Base-by-base conservation (phyloP, 2,329 filamentous ascomycete genomes). In the Apiospora marii region DNA sequence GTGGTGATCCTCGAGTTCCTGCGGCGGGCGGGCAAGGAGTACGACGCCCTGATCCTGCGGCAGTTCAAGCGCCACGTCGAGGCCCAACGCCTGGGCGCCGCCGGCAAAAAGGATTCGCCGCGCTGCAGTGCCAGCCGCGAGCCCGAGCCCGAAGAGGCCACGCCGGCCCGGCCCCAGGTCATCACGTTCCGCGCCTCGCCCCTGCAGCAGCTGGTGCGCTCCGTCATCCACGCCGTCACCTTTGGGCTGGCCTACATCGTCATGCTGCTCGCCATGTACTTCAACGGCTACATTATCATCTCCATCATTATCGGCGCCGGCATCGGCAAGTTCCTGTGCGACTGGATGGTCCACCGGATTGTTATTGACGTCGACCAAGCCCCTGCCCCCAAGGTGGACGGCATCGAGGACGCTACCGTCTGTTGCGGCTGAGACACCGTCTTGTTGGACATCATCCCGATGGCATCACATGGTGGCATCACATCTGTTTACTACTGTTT, bases 241-340 rank as follows among this genome's bases (percentile, higher is more conserved):
- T 85, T 86, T 70, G 84, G 83, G 19, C 70, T 85, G 48, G 84
- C 84, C 1, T 86, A 85, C 70, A 80, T 85, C 19, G 74, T 86
- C 71, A 86, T 85, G 84, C 73, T 86, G 74, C 77, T 85, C 64
- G 84, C 83, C 69, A 86, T 86, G 84, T 83, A 82, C 58, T 86
- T 84, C 73, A 86, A 86, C 58, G 84, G 84, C 41, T 85, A 84
- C 72, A 80, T 85, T 71, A 84, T 86, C 72, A 82, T 85, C 71
- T 82, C 80, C 69, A 85, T 85, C 68, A 78, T 85, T 41, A 77
- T 88, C 58, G 87, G 87, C 4, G 85, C 85, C 13, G 84, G 85
- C 10, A 74, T 88, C 64, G 87, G 87, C 73, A 88, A 88, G 79
- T 88, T 88, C 76, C 74, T 87, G n/a, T 87, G 84, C 75, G 86